Conservation (phyloP, 2,329 filamentous ascomycete species). For the Sclerotiophoma versabilis region DNA sequence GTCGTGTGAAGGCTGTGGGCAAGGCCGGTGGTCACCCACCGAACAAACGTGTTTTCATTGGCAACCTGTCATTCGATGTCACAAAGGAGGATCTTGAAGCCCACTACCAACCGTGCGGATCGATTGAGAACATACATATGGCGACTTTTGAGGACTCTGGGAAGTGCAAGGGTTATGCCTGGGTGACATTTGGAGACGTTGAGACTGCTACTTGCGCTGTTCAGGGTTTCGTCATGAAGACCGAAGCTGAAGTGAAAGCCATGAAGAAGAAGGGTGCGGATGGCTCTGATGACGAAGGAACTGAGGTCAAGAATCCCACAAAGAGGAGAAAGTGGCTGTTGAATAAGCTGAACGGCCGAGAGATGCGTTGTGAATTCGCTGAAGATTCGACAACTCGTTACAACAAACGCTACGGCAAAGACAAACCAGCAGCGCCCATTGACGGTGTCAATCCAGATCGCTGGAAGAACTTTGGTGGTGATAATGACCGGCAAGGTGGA, state of each 20-base stretch:
- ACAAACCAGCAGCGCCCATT: conserved; percentile 51
- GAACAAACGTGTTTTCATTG: conserved; percentile 85
- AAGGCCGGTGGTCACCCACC: conserved; percentile 63
- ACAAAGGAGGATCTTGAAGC: conserved; percentile 78
- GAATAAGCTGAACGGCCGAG: conserved; percentile 80
- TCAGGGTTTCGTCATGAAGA: conserved; percentile 78
- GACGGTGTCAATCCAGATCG: conserved; percentile 46
- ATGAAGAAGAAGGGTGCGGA: conserved; percentile 59
- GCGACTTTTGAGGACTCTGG: conserved; percentile 96
- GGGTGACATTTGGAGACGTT: conserved; percentile 87
- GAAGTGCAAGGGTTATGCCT: conserved; percentile 97
- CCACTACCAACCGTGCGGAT: conserved; percentile 86
- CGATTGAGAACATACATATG: conserved; percentile 82
- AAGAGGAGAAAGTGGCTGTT: conserved; percentile 76
- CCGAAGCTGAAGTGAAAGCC: conserved; percentile 56
- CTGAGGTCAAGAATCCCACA: conserved; percentile 52
- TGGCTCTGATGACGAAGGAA: conserved; percentile 62
- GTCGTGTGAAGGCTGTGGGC: conserved; percentile 40
- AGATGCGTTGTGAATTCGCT: conserved; percentile 88
- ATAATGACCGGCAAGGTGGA: conserved; percentile 36
- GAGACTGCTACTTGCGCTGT: conserved; percentile 79
- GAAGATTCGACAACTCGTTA: conserved; percentile 90
- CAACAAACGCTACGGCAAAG: conserved; percentile 91
- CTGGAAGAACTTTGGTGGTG: conserved; percentile 38
- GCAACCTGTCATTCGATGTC: conserved; percentile 58